Conservation (phyloP, 2,329 filamentous ascomycete genomes). For the Knufia petricola region DNA sequence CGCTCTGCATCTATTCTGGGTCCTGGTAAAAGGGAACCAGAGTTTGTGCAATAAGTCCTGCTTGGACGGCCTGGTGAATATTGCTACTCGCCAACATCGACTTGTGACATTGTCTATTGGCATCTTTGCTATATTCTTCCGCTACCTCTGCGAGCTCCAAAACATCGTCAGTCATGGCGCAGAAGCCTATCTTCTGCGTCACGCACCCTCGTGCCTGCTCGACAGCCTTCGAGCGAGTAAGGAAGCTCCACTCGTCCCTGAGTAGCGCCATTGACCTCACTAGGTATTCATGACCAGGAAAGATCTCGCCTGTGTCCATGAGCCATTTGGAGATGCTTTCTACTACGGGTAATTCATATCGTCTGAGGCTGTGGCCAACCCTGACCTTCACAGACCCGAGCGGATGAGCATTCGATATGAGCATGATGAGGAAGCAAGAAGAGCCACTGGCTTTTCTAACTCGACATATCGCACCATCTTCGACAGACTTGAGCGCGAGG, state of each 20-base stretch:
- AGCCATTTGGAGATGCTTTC: constrained; percentile 94
- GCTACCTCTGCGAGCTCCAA: not conserved
- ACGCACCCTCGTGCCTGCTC: constrained; percentile 94
- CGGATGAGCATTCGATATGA: constrained; percentile 70
- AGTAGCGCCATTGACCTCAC: constrained; percentile 4
- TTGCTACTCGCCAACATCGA: constrained; percentile 5
- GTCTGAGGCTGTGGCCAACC: not conserved
- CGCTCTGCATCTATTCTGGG: not conserved
- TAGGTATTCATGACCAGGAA: constrained; percentile 93
- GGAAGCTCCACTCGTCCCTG: constrained; percentile 19
- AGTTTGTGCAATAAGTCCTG: constrained; percentile 2
- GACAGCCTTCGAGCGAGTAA: constrained; percentile 89
- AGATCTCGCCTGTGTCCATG: constrained; percentile 77
- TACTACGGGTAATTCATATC: constrained; percentile 48
- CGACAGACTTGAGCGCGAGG: constrained; percentile 61
- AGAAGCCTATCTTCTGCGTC: constrained; percentile 76
- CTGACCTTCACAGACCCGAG: constrained; percentile 60
- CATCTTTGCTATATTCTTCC: not conserved
- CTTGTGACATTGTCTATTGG: constrained; percentile 11
- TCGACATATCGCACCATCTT: constrained; percentile 55
- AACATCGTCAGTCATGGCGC: constrained; percentile 14
- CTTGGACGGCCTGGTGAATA: constrained; percentile 1
- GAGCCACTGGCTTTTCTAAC: constrained; percentile 35
- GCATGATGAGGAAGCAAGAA: constrained; percentile 48
- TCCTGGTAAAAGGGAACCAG: constrained; percentile 8